Conservation (phyloP, 352 stramenopile genomes). For the Phytopythium cucurbitacearum region DNA sequence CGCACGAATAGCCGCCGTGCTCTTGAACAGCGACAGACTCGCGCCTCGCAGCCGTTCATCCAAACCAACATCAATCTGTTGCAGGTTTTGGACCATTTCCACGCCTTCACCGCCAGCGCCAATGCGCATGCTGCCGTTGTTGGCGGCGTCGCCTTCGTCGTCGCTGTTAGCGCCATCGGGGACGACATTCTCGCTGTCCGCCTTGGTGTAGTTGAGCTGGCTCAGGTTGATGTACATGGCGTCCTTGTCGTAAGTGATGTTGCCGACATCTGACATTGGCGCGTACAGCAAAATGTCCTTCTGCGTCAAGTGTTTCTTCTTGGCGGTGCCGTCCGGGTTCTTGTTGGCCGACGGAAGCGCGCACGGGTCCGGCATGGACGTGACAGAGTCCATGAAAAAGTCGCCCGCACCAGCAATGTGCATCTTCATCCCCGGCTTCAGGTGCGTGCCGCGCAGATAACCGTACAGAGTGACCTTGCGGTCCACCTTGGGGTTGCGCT, state of each 20-base stretch:
- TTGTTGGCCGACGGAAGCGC: constrained; percentile 84
- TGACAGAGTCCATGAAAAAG: constrained; percentile 94
- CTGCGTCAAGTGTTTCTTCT: constrained; percentile 88
- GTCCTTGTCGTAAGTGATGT: constrained; percentile 98
- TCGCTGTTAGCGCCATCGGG: constrained; percentile 35
- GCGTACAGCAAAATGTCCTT: constrained; percentile 93
- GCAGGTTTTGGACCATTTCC: constrained; percentile 94
- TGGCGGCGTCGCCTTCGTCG: constrained; percentile 42
- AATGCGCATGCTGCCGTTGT: constrained; percentile 31
- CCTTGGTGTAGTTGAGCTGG: constrained; percentile 94
- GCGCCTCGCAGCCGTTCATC: constrained; percentile 94
- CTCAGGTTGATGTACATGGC: constrained; percentile 99
- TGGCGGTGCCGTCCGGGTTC: constrained; percentile 40
- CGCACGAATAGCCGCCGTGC: constrained; percentile 75
- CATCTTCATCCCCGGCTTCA: constrained; percentile 96
- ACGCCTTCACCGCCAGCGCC: constrained; percentile 76
- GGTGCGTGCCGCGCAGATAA: constrained; percentile 97
- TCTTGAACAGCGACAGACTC: constrained; percentile 95
- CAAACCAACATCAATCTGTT: constrained; percentile 87
- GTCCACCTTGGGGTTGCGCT: constrained; percentile 91
- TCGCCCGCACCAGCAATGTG: constrained; percentile 98
- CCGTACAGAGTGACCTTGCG: constrained; percentile 96
- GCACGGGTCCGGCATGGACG: constrained; percentile 95
- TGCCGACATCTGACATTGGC: constrained; percentile 94
- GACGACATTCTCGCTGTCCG: constrained; percentile 72